phyloP scores from a whole-genome alignment of 768 basidiomycete genomes.

The Pulveroboletus ravenelii region DNA sequence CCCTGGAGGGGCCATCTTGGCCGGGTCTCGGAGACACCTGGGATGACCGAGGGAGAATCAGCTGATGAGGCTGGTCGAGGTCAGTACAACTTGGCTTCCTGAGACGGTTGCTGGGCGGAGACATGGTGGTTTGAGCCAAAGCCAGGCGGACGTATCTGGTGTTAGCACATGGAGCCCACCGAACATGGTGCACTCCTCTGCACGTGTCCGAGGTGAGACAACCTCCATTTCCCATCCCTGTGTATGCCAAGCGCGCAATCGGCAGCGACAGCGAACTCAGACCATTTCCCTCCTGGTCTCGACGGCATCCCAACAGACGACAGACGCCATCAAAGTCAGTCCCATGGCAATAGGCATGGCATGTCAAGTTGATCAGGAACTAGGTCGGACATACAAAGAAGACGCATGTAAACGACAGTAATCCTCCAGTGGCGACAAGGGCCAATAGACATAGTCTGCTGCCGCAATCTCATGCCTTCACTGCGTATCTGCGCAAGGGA shows the following conservation, averaged over 20 bases:
- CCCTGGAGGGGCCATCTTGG: conserved; percentile 38
- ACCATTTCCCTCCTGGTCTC: neutral
- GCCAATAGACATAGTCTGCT: conserved; percentile 19
- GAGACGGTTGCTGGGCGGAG: conserved; percentile 34
- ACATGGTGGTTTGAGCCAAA: conserved; percentile 38
- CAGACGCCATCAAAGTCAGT: conserved; percentile 1
- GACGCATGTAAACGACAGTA: conserved; percentile 29
- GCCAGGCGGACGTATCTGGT: conserved; percentile 6
- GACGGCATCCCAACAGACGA: neutral
- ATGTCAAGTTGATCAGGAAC: conserved; percentile 32
- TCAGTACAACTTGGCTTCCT: conserved; percentile 38
- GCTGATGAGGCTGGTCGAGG: conserved; percentile 27
- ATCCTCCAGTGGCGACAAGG: conserved; percentile 7
- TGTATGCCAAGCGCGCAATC: neutral
- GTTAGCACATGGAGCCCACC: conserved; percentile 18
- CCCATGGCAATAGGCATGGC: conserved; percentile 23
- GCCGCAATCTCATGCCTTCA: conserved; percentile 68
- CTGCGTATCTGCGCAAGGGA: conserved; percentile 89
- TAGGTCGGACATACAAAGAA: conserved; percentile 36
- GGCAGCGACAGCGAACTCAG: neutral
- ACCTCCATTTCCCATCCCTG: conserved; percentile 4
- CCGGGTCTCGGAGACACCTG: conserved; percentile 41
- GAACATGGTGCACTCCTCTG: conserved; percentile 14
- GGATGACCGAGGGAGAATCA: conserved; percentile 40
- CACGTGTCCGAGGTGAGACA: conserved; percentile 24